Percentiles rank a stretch among this genome's conserved stretches.
Conservation (phyloP, 2,329 filamentous ascomycete genomes). For the Tolypocladium guangdongense region DNA sequence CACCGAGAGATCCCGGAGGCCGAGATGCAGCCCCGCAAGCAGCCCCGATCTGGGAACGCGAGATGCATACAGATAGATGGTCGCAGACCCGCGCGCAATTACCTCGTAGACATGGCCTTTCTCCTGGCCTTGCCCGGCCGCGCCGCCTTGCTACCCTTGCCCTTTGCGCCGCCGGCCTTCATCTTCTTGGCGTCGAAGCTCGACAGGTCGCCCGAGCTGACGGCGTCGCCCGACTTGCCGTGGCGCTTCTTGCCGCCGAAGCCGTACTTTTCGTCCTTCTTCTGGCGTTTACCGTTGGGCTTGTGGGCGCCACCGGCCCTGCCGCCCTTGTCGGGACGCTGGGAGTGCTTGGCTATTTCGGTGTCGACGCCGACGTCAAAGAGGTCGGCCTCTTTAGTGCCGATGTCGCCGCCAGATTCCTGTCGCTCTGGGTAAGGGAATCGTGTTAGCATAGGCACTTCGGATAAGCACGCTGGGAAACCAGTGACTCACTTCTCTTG, state of each 20-base stretch:
- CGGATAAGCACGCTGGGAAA: neutral
- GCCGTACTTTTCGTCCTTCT: constrained; percentile 91
- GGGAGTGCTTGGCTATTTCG: constrained; percentile 36
- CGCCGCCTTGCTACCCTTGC: constrained; percentile 25
- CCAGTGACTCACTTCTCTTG: constrained; percentile 71
- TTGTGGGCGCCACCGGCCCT: constrained; percentile 10
- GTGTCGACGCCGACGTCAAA: constrained; percentile 84
- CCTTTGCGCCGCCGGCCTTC: constrained; percentile 44
- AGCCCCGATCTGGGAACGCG: neutral
- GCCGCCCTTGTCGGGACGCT: constrained; percentile 24
- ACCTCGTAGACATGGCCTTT: constrained; percentile 27
- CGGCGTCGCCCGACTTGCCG: constrained; percentile 80
- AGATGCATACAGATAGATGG: neutral
- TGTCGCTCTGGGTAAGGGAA: constrained; percentile 60
- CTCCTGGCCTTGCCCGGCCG: constrained; percentile 41
- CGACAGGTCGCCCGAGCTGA: constrained; percentile 69
- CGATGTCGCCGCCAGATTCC: constrained; percentile 50
- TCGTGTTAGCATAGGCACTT: neutral
- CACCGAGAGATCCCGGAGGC: neutral
- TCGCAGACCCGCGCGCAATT: neutral
- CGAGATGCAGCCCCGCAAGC: neutral
- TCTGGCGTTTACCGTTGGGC: constrained; percentile 65
- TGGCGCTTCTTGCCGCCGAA: constrained; percentile 94
- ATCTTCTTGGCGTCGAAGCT: constrained; percentile 74
- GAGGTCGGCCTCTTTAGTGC: constrained; percentile 69